These are phyloP conservation scores for Kickxella alabastrina DNA, from an alignment of 192 early-diverging fungal species.

Conservation along the genomic window DNA sequence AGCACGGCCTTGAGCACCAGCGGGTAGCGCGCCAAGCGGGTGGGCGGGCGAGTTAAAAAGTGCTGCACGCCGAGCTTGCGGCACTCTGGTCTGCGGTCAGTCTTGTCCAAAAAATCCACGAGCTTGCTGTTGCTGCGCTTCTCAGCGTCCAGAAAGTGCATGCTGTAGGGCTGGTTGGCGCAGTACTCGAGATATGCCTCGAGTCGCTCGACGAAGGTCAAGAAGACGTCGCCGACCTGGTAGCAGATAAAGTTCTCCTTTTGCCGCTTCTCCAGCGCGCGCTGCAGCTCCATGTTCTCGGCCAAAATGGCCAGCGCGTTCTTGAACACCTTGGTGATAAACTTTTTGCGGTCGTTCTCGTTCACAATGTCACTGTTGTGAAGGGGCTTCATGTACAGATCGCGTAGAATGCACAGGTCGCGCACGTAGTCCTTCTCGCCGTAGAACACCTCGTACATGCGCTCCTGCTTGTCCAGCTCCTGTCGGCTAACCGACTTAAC, in stretches of 20 bases:
- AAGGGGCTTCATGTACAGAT: constrained; percentile 68
- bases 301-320: constrained; percentile 65
- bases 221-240: constrained; percentile 82
- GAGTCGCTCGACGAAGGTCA: constrained; percentile 65
- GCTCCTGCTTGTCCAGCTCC: constrained; percentile 89
- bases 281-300: constrained; percentile 60
- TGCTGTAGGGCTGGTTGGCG: constrained; percentile 77
- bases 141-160: constrained; percentile 80
- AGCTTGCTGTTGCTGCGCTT: constrained; percentile 62
- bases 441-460: constrained; percentile 87
- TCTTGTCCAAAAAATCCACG: constrained; percentile 74
- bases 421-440: constrained; percentile 89
- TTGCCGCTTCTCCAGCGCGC: constrained; percentile 63
- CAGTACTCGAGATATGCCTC: constrained; percentile 84
- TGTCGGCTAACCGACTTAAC: constrained; percentile 62
- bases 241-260: constrained; percentile 66
- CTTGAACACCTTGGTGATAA: constrained; percentile 77
- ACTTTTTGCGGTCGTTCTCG: constrained; percentile 57
- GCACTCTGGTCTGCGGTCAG: constrained; percentile 70
- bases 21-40: constrained; percentile 82
- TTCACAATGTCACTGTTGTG: constrained; percentile 63
- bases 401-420: constrained; percentile 77
- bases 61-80: constrained; percentile 80
- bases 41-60: constrained; percentile 83
- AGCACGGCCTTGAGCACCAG: constrained; percentile 77